Base-by-base conservation (phyloP, 306 rosid species). In the Vigna reflexopilosa region DNA sequence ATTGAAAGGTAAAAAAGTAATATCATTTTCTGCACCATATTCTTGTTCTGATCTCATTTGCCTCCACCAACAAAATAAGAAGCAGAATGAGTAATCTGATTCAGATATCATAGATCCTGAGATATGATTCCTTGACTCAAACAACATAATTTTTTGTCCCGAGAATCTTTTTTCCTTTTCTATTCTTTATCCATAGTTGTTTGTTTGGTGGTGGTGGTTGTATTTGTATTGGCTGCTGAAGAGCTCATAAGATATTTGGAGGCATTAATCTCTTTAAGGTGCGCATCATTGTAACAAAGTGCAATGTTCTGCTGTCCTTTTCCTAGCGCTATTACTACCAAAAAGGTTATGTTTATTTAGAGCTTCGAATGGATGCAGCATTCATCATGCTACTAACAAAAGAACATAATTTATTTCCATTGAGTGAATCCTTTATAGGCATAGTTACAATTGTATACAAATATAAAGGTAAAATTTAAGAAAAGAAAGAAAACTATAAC, bases 361-460 rank as follows among this genome's bases (percentile, higher is more conserved):
- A 65, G 55, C 76, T 66, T 19, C 79, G 44, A 36, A 61, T 68
- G 64, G 13, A 66, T 70, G 63, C 63, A 69, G 14, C 63, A 57
- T 44, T 9, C 19, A 70, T 72, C 72, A 86, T 68, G 32, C 22
- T 72, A 78, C 80, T 62, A 77, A 58, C 59, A 64, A 62, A 83
- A 77, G 22, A 80, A 77, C 20, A 66, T 70, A 65, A 54, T 65
- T 78, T 78, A 74, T 85, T 82, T 70, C 52, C 77, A 83, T 77
- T 82, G 61, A 89, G 77, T 77, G 84, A 86, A 80, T 81, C 73
- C 66, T 49, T 80, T 28, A 15, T 75, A 75, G 44, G 16, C 80
- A 61, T 80, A 63, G 65, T 77, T 89, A 86, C 92, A 91, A 55
- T 79, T 83, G 75, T 76, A n/a, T 61, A 71, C 32, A 77, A 74